These are phyloP conservation scores for Camellia oleifera DNA, from an alignment of 179 eudicot genomes.

Conservation along the genomic window DNA sequence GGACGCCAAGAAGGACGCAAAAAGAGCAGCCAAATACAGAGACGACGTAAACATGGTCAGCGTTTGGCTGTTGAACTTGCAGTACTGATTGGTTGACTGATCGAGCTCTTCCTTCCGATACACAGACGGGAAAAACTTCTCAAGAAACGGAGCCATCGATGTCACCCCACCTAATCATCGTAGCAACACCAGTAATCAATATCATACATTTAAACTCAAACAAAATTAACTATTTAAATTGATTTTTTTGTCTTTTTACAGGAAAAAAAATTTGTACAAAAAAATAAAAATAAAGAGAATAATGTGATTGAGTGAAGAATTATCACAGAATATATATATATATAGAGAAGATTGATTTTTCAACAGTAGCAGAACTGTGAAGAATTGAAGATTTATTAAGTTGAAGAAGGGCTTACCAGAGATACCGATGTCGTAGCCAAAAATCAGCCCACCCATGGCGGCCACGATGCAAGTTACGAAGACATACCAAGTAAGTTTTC, in stretches of 20 bases:
- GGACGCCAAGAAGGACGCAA: constrained; percentile 23
- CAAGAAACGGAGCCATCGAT: constrained; percentile 29
- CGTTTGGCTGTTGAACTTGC: constrained; percentile 25
- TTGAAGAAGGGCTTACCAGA: neutral
- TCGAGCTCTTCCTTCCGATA: constrained; percentile 16
- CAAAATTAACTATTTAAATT: too few relatives aligned
- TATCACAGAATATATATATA: neutral
- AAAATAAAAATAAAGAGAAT: too few relatives aligned
- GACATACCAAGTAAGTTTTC: neutral
- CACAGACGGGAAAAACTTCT: constrained; percentile 28
- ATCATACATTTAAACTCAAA: neutral
- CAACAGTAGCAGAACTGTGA: too few relatives aligned
- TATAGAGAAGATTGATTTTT: too few relatives aligned
- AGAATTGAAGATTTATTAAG: too few relatives aligned
- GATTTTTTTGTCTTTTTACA: too few relatives aligned
- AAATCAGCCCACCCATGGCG: neutral
- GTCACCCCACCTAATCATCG: constrained; percentile 32
- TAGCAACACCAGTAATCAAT: too few relatives aligned
- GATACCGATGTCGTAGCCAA: neutral
- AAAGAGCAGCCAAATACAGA: constrained; percentile 30
- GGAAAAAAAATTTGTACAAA: too few relatives aligned
- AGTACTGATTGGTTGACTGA: constrained; percentile 22
- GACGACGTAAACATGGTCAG: constrained; percentile 35
- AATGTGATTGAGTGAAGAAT: too few relatives aligned
- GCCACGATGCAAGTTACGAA: neutral